Evolutionary conservation across 2,329 filamentous ascomycete genomes (phyloP), one percentile per base, ranked within the genome.

Genomic region (Zymoseptoria brevis): DNA sequence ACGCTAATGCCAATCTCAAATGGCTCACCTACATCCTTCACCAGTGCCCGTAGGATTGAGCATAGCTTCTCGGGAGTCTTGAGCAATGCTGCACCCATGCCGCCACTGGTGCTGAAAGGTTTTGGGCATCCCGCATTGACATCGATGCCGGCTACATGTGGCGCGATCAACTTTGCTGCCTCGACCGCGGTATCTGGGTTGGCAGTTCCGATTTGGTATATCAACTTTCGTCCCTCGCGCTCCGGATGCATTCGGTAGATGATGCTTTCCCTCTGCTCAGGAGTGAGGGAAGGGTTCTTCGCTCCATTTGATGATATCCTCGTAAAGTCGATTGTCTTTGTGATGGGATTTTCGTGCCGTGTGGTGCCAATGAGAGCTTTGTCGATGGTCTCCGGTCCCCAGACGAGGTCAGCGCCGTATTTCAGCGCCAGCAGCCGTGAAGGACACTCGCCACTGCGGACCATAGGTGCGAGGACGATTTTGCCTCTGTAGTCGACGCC

Each of bases 71-170:
- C 92, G 0, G 94, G 93, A 0, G 88, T 93, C 66, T 84, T 84
- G 16, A 99, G 82, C 19, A 99, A 81, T 1, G 92, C 93, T 0
- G 94, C 94, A 54, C 94, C 94, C 94, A 99, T 99, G 54, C 94
- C 94, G 61, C 91, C 91, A 63, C 83, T 83, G 1, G 93, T 96
- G 70, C 89, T 96, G 75, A 99, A 99, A 0, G 93, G 89, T 75
- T 99, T 99, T 0, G 94, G 94, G 72, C 94, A 99, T n/a, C 94
- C 94, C 0, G 94, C 91, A 73, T 99, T 99, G 62, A 99, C 88
- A 73, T 97, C 94, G 67, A 99, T 96, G 61, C 94, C 94, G 0
- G 87, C 86, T 2, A 99, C 94, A 74, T 97, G 90, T 11, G 78
- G 82, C 0, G 92, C 94, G 19, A 99, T 87, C 16, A 96, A 77